Conservation (phyloP, 352 stramenopile species). For the Blastocystis sp. region DNA sequence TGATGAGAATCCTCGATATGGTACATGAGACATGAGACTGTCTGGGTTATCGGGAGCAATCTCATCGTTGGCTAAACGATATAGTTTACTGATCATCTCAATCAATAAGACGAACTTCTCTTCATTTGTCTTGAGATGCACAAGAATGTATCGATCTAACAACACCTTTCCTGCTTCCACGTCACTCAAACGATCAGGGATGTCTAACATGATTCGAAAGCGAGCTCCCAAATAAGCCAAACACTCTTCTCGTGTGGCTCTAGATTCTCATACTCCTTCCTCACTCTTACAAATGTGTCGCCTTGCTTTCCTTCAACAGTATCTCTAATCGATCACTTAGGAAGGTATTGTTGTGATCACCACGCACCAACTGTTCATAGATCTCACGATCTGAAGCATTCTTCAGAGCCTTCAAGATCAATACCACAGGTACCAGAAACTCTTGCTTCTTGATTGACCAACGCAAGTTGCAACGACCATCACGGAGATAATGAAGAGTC, state of each 20-base stretch:
- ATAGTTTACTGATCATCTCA: constrained; percentile 94
- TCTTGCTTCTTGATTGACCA: constrained; percentile 94
- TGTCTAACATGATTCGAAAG: constrained; percentile 84
- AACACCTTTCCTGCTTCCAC: constrained; percentile 74
- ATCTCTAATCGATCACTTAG: constrained; percentile 88
- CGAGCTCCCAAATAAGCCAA: constrained; percentile 89
- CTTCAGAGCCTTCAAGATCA: constrained; percentile 88
- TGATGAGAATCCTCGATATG: constrained; percentile 61
- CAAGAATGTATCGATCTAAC: constrained; percentile 86
- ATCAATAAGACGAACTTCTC: constrained; percentile 86
- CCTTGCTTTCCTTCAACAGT: constrained; percentile 83
- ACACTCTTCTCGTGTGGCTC: constrained; percentile 72
- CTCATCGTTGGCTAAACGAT: constrained; percentile 85
- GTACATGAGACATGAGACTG: constrained; percentile 91
- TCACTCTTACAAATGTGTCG: constrained; percentile 72
- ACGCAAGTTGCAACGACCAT: constrained; percentile 87
- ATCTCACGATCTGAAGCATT: constrained; percentile 84
- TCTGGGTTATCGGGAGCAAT: constrained; percentile 93
- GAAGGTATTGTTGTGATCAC: constrained; percentile 90
- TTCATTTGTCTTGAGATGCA: constrained; percentile 84
- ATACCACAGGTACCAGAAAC: constrained; percentile 90
- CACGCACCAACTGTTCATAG: constrained; percentile 87
- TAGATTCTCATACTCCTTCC: constrained; percentile 32
- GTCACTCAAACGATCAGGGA: constrained; percentile 77
- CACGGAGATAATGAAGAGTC: constrained; percentile 93